Base-by-base conservation (phyloP, 1,284 basidiomycete species). In the Sporisorium sorghi region DNA sequence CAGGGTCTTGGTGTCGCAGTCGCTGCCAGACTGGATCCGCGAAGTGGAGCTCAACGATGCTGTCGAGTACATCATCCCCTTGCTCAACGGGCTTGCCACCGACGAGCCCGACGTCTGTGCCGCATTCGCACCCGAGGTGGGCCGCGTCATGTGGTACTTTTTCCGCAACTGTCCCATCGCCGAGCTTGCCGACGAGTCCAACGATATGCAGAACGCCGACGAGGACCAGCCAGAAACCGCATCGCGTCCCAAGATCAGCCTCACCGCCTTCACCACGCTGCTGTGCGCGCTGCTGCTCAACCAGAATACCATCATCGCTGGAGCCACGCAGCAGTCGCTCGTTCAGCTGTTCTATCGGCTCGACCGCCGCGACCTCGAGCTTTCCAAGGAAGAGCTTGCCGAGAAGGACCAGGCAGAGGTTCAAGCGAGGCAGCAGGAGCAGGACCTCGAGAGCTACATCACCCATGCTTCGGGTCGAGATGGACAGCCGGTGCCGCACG, bases 41-140 rank as follows among this genome's bases (percentile, higher is more conserved):
- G 83, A 83, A 11, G 80, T 84, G 53, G 89, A 91, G 28, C 91
- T 96, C 2, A 89, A 89, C 70, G 96, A 98, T 78, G 94, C 93
- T 3, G 91, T 94, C 77, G 93, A 95, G 85, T 99, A 97, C 84
- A 93, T 99, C 52, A 87, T 97, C 14, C 95, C 95, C 1, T 88
- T 97, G 19, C 89, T 99, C 64, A 92, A 90, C 56, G 90, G 90
- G 24, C 89, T 98, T 32, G 93, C 93, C 3, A 90, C 92, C 84
- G 95, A 98, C 82, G 95, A 97, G 74, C 93, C 96, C 77, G 86
- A 89, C 40, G 94, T 99, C 65, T 94, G 93, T 85, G 93, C 97
- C 81, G 92, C 93, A 0, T 90, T 99, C 42, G 91, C 93, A 2
- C 88, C 90, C 2, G 90, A 93, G 80, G 87, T 99, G 24, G 90